phyloP scores from a whole-genome alignment of 202 grass and related monocot species.

The Carex sylvatica region DNA sequence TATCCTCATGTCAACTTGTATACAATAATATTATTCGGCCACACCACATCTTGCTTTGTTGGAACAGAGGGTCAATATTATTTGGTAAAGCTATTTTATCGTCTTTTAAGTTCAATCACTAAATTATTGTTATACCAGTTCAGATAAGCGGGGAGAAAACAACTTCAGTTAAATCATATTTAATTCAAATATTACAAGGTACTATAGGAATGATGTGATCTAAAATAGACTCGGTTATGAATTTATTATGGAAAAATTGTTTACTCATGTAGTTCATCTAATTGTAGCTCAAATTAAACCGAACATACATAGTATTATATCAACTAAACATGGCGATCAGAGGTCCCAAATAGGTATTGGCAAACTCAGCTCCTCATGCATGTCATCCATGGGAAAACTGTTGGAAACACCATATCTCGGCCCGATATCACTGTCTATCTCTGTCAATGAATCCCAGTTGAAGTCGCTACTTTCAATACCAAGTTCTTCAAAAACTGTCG shows the following conservation, averaged over 20 bases:
- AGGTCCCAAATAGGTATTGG: slow-evolving; percentile 89
- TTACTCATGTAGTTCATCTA: background rate
- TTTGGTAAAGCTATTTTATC: too few relatives aligned
- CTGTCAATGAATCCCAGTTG: slow-evolving; percentile 67
- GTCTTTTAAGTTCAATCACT: too few relatives aligned
- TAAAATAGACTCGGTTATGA: background rate
- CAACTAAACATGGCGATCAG: slow-evolving; percentile 9
- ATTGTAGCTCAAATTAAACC: slow-evolving; percentile 9
- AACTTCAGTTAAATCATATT: too few relatives aligned
- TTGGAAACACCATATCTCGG: slow-evolving; percentile 31
- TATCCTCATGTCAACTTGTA: too few relatives aligned
- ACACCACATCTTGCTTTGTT: too few relatives aligned
- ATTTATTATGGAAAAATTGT: background rate
- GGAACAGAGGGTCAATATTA: too few relatives aligned
- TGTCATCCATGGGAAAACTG: slow-evolving; percentile 53
- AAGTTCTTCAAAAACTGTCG: slow-evolving; percentile 25
- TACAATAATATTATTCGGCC: too few relatives aligned
- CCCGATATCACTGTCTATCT: slow-evolving; percentile 40
- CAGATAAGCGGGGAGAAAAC: too few relatives aligned
- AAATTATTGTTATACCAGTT: too few relatives aligned
- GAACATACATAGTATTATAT: slow-evolving; percentile 8
- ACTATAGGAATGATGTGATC: background rate
- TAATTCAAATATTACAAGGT: too few relatives aligned
- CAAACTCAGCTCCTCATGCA: slow-evolving; percentile 71
- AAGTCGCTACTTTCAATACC: slow-evolving; percentile 40